Evolutionary conservation across 768 basidiomycete species (phyloP).

Genomic region (Cystofilobasidium capitatum): DNA sequence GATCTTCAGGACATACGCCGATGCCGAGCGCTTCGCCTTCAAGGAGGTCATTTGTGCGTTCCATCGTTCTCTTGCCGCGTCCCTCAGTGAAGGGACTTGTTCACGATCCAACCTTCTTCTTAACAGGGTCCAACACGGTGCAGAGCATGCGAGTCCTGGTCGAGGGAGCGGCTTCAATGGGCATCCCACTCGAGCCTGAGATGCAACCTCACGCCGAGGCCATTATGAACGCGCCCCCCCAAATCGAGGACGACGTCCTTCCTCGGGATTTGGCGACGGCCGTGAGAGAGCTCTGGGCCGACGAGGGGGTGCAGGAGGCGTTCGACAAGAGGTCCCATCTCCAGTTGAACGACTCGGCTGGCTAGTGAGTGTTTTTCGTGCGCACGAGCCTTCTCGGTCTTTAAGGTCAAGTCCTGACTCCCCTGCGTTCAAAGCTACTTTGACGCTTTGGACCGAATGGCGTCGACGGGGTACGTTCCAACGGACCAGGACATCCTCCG

Average conservation of each 20-base stretch:
- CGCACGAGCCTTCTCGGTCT: too few species aligned
- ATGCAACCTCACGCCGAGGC: neutral
- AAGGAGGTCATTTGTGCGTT: constrained; percentile 12
- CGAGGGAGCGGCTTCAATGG: neutral
- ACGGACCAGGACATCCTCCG: constrained; percentile 36
- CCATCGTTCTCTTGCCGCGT: too few species aligned
- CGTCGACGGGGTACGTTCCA: neutral
- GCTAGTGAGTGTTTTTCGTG: too few species aligned
- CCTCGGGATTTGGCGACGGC: constrained; percentile 8
- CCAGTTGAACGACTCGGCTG: constrained; percentile 82
- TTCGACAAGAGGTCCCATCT: constrained; percentile 54
- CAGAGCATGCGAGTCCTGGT: constrained; percentile 53
- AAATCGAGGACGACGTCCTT: constrained; percentile 48
- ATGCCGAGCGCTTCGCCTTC: constrained; percentile 1
- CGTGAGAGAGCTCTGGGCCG: constrained; percentile 4
- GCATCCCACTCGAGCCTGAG: neutral
- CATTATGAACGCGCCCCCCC: constrained; percentile 13
- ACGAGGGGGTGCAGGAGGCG: constrained; percentile 12
- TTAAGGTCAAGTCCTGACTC: neutral
- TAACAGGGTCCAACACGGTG: constrained; percentile 76
- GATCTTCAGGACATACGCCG: neutral
- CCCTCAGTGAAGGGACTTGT: too few species aligned
- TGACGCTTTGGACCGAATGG: neutral
- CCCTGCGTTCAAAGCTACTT: too few species aligned
- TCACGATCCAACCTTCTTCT: too few species aligned